phyloP scores from a whole-genome alignment of 1,284 basidiomycete genomes.

The Clitocybe nebularis region DNA sequence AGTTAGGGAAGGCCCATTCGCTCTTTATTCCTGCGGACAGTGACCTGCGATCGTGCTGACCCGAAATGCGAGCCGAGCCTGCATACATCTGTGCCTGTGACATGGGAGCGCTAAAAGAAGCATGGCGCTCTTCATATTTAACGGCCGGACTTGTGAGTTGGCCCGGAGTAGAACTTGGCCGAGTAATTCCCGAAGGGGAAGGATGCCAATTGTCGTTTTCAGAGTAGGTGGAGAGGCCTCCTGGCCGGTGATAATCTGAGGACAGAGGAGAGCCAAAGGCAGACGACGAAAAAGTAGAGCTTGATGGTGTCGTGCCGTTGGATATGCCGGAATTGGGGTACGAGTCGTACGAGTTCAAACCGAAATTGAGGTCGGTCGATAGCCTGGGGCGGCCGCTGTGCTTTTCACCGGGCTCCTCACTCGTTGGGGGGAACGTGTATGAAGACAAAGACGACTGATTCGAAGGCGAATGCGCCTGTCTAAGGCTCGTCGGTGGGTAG shows the following conservation, averaged over 20 bases:
- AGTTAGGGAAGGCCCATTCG: conserved; percentile 45
- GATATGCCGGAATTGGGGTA: conserved; percentile 42
- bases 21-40: conserved; percentile 43
- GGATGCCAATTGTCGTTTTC: conserved; percentile 44
- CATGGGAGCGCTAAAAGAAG: conserved; percentile 54
- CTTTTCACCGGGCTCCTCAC: conserved; percentile 27
- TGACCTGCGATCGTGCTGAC: conserved; percentile 60
- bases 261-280: conserved; percentile 42
- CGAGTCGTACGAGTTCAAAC: conserved; percentile 37
- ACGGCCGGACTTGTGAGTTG: conserved; percentile 45
- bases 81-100: conserved; percentile 57
- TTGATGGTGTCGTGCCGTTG: conserved; percentile 42
- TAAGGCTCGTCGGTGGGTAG: conserved; percentile 42
- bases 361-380: conserved; percentile 47
- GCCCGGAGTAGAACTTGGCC: conserved; percentile 56
- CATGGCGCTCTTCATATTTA: conserved; percentile 69
- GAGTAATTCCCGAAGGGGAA: conserved; percentile 44
- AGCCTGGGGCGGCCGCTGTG: conserved; percentile 41
- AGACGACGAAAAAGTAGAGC: conserved; percentile 40
- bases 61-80: conserved; percentile 64
- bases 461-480: conserved; percentile 39
- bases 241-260: conserved; percentile 38
- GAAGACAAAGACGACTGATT: conserved; percentile 44
- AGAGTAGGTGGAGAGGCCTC: conserved; percentile 39
- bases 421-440: conserved; percentile 59